Evolutionary conservation across 169 alveolate genomes (phyloP), one percentile per base, ranked within the genome.

Genomic region (Plasmodium falciparum): DNA sequence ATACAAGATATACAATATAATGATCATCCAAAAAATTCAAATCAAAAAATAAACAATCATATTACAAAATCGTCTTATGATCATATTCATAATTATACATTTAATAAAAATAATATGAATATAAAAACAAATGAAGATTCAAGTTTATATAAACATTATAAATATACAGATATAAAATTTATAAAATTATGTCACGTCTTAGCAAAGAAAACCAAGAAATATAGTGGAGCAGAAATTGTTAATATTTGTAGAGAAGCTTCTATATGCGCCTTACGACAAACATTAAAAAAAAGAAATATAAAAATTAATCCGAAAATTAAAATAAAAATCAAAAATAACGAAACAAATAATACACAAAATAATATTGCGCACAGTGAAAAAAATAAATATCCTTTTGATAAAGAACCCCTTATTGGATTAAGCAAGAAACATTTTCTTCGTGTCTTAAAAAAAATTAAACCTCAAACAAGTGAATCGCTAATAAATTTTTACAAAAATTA

Each of bases 171-270:
- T 95, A 89, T 98, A 78, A 22, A 97, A 94, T 88, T 94, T 97
- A 43, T 97, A 92, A 63, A 96, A 93, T 45, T 78, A 13, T 78
- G 89, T 49, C 33, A 52, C 29, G 29, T 66, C 54, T 89, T 98
- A 26, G 99, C 99, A 3, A 93, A 94, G 67, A 93, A 92, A 43
- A 98, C 99, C 20, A 97, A 97, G 54, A 99, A 99, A 72, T 98
- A 95, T 86, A 98, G 98, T 78, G 99, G 99, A 20, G 99, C 99
- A 1, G 99, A 97, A 80, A 89, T 97, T 11, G 97, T 95, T 20
- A 88, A 93, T 83, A 74, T 97, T 6, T 97, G 99, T 67, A 94
- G 97, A 26, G 99, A 97, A 80, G 95, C 98, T 20, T 96, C 98
- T 26, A 93, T 96, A 90, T 92, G 88, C 9, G 94, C 97, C 29